These are phyloP conservation scores for Aspergillus sp. DNA, from an alignment of 2,329 filamentous ascomycete species.

Conservation along the genomic window DNA sequence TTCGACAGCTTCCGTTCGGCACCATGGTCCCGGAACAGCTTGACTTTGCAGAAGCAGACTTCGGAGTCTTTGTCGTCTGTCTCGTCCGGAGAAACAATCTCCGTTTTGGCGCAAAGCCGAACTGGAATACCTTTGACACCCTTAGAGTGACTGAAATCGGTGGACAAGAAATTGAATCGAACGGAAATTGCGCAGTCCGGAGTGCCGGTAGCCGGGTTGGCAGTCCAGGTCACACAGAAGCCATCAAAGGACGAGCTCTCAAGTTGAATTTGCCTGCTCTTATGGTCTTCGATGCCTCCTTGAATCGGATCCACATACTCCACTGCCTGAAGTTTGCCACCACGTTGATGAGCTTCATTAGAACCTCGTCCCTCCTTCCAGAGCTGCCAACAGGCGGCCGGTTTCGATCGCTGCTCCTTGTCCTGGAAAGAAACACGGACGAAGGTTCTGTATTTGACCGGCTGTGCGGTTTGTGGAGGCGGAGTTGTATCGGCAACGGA, in stretches of 20 bases:
- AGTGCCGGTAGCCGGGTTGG: slow-evolving; percentile 60
- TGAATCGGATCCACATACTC: slow-evolving; percentile 77
- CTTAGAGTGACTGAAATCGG: slow-evolving; percentile 98
- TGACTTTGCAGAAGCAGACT: slow-evolving; percentile 93
- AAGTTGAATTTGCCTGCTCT: slow-evolving; percentile 64
- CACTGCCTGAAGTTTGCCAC: slow-evolving; percentile 88
- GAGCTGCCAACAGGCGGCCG: slow-evolving; percentile 79
- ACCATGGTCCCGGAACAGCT: slow-evolving; percentile 93
- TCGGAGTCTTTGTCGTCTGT: slow-evolving; percentile 57
- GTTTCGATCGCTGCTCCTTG: slow-evolving; percentile 83
- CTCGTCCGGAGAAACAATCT: slow-evolving; percentile 58
- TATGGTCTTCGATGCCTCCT: slow-evolving; percentile 55
- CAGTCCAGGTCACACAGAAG: slow-evolving; percentile 87
- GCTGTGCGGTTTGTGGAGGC: slow-evolving; percentile 56
- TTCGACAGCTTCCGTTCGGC: slow-evolving; percentile 94
- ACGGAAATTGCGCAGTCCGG: slow-evolving; percentile 85
- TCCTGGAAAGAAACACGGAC: slow-evolving; percentile 97
- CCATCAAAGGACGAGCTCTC: slow-evolving; percentile 86
- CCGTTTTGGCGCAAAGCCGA: slow-evolving; percentile 86
- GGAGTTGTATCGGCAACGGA: slow-evolving; percentile 76
- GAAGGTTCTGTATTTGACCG: slow-evolving; percentile 79
- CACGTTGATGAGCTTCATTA: slow-evolving; percentile 90
- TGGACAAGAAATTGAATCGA: slow-evolving; percentile 97
- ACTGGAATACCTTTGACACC: slow-evolving; percentile 98
- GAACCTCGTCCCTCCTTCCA: slow-evolving; percentile 97